Base-by-base conservation (phyloP, 495 filamentous ascomycete species). In the Lineolata rhizophorae region DNA sequence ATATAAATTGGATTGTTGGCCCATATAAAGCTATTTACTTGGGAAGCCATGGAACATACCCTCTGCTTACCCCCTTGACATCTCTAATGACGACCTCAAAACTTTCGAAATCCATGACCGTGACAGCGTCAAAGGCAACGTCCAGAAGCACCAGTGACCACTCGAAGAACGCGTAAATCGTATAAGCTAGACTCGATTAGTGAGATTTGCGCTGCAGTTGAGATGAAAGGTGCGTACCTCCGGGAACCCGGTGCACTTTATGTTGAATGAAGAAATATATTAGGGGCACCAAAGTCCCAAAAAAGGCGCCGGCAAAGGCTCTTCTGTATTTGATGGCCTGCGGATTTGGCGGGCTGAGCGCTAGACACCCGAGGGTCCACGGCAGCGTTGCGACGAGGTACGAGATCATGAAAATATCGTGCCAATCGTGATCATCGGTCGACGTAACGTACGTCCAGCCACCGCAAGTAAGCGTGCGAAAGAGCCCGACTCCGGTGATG, bases 361-460 rank as follows among this genome's bases (percentile, higher is more conserved):
- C 72, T 29, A 95, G 64, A 49, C 84, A 94, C 29, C 90, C 90
- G 19, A 79, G 42, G 1, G 84, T 95, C 90, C 90, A 99, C 3
- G 90, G 90, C 35, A 99, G 58, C 0, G 90, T 95, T 10, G 82
- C 75, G 28, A 95, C 72, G 30, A 99, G 55, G 50, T 99, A 99
- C 18, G 81, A 91, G 43, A 99, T 91, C 90, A 99, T 99, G 54
- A 95, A 85, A 33, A 94, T 87, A 51, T 99, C 90, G 48, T 99
- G 90, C 83, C 82, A 94, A 50, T 85, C 70, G 52, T 99, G 90
- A 49, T 95, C 82, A 52, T 99, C 90, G 6, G 90, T 95, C 24
- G 84, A 94, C 14, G 90, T 99, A 31, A 99, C 74, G 50, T 95
- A 99, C 21, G 91, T 94, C 90, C 90, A 99, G 22, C 90, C 90